A percentile compares a stretch with the other conserved stretches of the same genome.
Evolutionary conservation across 371 early-diverging fungal species (phyloP).

Genomic region (Lichtheimia corymbifera): DNA sequence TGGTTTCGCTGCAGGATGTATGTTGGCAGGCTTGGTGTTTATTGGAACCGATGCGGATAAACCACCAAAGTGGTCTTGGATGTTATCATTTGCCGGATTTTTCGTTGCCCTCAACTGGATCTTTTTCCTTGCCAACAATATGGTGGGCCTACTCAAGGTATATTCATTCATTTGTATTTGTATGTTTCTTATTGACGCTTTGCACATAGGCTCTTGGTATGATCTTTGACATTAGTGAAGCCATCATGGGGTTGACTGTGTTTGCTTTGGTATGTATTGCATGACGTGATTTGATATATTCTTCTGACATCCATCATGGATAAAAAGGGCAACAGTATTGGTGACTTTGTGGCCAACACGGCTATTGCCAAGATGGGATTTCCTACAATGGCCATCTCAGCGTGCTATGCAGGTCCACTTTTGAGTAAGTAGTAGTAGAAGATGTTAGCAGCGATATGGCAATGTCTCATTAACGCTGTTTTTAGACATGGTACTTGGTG

Average conservation of each 20-base stretch:
- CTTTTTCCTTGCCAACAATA: slow-evolving; percentile 76
- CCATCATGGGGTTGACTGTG: slow-evolving; percentile 83
- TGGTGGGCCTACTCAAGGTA: slow-evolving; percentile 77
- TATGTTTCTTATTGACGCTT: not conserved
- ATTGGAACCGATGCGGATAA: slow-evolving; percentile 25
- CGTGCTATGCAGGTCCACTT: slow-evolving; percentile 85
- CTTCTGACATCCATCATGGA: slow-evolving; percentile 2
- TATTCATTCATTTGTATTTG: not conserved
- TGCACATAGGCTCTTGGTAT: slow-evolving; percentile 65
- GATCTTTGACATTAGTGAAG: slow-evolving; percentile 74
- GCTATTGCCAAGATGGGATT: slow-evolving; percentile 84
- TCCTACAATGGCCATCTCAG: slow-evolving; percentile 84
- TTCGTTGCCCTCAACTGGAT: slow-evolving; percentile 78
- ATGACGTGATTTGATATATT: not conserved
- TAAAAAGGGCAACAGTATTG: slow-evolving; percentile 76
- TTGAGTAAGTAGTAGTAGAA: slow-evolving; percentile 52
- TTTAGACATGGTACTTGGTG: slow-evolving; percentile 74
- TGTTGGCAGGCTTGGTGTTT: slow-evolving; percentile 17
- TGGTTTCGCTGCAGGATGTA: slow-evolving; percentile 25
- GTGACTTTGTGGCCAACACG: slow-evolving; percentile 83
- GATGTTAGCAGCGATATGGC: not conserved
- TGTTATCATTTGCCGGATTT: slow-evolving; percentile 70
- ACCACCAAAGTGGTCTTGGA: slow-evolving; percentile 43
- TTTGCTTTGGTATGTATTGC: slow-evolving; percentile 68
- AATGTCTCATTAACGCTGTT: not conserved